These are phyloP conservation scores for Murraya koenigii DNA, from an alignment of 345 rosid species.

Conservation along the genomic window DNA sequence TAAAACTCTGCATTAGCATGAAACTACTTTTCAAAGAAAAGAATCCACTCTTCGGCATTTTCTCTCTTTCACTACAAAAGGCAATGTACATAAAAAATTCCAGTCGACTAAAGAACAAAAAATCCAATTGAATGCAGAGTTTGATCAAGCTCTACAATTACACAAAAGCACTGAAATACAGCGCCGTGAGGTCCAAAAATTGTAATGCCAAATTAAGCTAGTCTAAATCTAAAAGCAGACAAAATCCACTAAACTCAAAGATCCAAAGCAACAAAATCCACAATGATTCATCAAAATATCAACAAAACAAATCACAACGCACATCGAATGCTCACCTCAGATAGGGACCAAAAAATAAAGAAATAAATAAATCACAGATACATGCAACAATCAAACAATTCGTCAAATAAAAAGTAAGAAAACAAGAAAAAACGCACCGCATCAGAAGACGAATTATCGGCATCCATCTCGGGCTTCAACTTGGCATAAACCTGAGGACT, in stretches of 20 bases:
- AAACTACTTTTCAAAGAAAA: not conserved
- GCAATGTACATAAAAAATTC: not conserved
- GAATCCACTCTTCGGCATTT: not conserved
- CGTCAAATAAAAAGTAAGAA: not conserved
- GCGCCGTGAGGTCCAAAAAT: not conserved
- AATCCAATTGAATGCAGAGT: not conserved
- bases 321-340: slow-evolving; percentile 5
- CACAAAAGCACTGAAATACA: not conserved
- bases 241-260: not conserved
- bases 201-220: not conserved
- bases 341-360: not conserved
- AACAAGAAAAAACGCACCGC: slow-evolving; percentile 50
- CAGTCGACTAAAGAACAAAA: not conserved
- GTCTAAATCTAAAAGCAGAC: not conserved
- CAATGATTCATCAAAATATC: not conserved
- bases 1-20: not conserved
- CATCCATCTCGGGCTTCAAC: slow-evolving; percentile 84
- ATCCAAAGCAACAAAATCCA: slow-evolving; percentile 6
- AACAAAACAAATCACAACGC: not conserved
- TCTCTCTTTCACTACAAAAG: not conserved
- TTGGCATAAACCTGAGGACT: slow-evolving; percentile 88
- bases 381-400: slow-evolving; percentile 6
- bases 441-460: slow-evolving; percentile 89
- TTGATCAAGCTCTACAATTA: not conserved
- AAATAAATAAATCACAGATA: slow-evolving; percentile 1